Conservation (phyloP, 2,329 filamentous ascomycete genomes). For the Ophiostoma piceae region DNA sequence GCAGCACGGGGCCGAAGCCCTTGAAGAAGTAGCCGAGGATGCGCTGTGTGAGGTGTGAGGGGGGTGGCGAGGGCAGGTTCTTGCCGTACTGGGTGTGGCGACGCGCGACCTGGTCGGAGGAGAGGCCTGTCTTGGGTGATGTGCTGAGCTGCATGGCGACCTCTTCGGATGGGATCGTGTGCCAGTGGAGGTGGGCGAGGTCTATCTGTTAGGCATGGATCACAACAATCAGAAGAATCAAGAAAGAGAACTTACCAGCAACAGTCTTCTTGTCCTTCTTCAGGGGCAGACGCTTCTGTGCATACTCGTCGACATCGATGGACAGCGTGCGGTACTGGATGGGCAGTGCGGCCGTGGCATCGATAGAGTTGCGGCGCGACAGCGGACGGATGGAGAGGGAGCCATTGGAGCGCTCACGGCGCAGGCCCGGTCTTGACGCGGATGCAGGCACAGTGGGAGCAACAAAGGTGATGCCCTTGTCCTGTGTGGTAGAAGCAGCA, state of each 20-base stretch:
- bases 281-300: constrained; percentile 42
- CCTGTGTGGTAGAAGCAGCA: not conserved
- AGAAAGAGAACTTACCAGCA: constrained; percentile 14
- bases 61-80: constrained; percentile 62
- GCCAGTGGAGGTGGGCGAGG: constrained; percentile 62
- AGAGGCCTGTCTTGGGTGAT: constrained; percentile 54
- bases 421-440: constrained; percentile 16
- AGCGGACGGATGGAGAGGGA: constrained; percentile 26
- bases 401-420: constrained; percentile 21
- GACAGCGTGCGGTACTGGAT: constrained; percentile 53
- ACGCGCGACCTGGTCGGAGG: constrained; percentile 50
- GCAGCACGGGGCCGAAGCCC: constrained; percentile 67
- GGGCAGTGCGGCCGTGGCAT: constrained; percentile 42
- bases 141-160: constrained; percentile 55
- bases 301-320: constrained; percentile 52
- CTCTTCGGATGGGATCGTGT: constrained; percentile 54
- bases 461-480: not conserved
- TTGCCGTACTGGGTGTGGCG: constrained; percentile 57
- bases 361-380: constrained; percentile 34
- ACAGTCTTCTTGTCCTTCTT: constrained; percentile 37
- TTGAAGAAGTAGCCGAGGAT: constrained; percentile 68
- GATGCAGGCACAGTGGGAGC: not conserved
- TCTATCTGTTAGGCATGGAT: constrained; percentile 37
- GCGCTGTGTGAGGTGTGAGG: constrained; percentile 53
- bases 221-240: too few species aligned